These are phyloP conservation scores for Ophiostoma novo-ulmi DNA, from an alignment of 2,329 filamentous ascomycete genomes.

Conservation along the genomic window DNA sequence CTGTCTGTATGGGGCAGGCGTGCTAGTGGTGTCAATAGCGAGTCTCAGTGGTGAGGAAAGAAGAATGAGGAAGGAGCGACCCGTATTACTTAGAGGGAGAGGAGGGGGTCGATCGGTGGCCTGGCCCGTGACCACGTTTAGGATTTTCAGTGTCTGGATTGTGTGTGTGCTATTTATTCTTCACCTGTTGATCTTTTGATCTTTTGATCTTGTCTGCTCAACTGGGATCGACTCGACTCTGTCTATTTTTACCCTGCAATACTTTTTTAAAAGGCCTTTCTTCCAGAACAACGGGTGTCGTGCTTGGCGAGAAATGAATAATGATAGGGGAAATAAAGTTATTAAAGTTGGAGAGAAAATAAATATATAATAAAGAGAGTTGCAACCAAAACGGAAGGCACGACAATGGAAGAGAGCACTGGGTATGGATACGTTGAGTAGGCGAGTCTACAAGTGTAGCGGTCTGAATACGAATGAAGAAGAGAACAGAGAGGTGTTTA, in stretches of 20 bases:
- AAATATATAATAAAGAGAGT: background rate
- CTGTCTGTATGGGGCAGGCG: conserved; percentile 5
- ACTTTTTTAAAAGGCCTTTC: background rate
- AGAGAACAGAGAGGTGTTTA: background rate
- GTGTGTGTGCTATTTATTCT: background rate
- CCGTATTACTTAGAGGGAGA: conserved; percentile 24
- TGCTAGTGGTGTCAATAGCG: background rate
- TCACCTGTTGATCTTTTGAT: background rate
- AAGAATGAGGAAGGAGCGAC: no score
- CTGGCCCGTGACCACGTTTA: conserved; percentile 39
- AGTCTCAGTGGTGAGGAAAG: background rate
- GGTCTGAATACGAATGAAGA: background rate
- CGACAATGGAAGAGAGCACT: background rate
- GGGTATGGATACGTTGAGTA: background rate
- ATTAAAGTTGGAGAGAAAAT: background rate
- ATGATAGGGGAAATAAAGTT: background rate
- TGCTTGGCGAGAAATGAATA: conserved; percentile 8
- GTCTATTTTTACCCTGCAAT: background rate
- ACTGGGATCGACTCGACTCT: background rate
- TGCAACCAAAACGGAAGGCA: conserved; percentile 8
- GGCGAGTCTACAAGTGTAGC: background rate
- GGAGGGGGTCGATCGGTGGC: conserved; percentile 34
- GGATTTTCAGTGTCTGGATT: conserved; percentile 29
- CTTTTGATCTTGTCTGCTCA: background rate
- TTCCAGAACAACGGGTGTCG: conserved; percentile 18